These are phyloP conservation scores for Coemansia sp. DNA, from an alignment of 192 early-diverging fungal genomes.

Conservation along the genomic window DNA sequence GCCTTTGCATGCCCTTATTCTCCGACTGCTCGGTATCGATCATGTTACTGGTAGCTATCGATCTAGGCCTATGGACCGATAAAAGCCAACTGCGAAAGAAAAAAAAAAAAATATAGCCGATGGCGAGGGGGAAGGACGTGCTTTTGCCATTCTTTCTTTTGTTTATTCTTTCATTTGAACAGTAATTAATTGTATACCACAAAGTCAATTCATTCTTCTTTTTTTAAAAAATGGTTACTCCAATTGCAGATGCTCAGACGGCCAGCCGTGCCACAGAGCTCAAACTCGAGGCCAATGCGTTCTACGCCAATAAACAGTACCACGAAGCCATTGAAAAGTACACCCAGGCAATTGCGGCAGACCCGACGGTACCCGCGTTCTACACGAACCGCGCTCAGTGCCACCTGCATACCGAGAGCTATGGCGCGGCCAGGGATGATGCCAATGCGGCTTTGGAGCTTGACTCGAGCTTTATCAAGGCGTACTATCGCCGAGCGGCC, in stretches of 20 bases:
- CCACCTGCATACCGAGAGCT: slow-evolving; percentile 82
- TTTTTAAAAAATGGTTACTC: slow-evolving; percentile 20
- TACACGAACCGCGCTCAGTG: slow-evolving; percentile 93
- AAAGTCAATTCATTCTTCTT: not conserved
- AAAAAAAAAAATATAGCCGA: not conserved
- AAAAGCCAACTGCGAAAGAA: not conserved
- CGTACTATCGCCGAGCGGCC: slow-evolving; percentile 90
- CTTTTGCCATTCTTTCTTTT: slow-evolving; percentile 6
- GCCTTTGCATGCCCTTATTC: not conserved
- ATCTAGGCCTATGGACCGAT: not conserved
- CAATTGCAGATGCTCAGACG: slow-evolving; percentile 18
- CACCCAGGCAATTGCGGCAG: slow-evolving; percentile 80
- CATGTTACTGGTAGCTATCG: not conserved
- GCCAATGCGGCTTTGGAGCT: slow-evolving; percentile 81
- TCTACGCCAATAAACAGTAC: slow-evolving; percentile 64
- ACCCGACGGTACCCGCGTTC: slow-evolving; percentile 82
- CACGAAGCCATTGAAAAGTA: slow-evolving; percentile 91
- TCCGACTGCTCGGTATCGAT: not conserved
- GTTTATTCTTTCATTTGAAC: not conserved
- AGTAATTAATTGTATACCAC: slow-evolving; percentile 7
- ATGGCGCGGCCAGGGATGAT: slow-evolving; percentile 80
- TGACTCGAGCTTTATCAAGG: slow-evolving; percentile 86
- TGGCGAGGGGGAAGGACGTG: not conserved
- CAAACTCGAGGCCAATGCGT: slow-evolving; percentile 49
- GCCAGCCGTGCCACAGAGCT: slow-evolving; percentile 24